Conservation (phyloP, 257 asterid genomes). For the Asclepias syriaca region DNA sequence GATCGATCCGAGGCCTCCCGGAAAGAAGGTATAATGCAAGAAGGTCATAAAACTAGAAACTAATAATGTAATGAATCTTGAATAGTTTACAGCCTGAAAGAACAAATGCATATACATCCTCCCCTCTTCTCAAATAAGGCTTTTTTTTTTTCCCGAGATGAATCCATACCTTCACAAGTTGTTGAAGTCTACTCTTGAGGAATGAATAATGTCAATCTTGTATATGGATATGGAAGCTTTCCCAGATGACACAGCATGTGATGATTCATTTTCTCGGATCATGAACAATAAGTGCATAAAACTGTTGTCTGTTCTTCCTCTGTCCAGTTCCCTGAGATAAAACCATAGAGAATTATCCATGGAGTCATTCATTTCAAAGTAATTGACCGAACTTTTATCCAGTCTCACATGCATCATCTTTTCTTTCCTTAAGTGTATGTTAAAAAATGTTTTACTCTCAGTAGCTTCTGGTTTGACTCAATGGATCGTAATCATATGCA, state of each 20-base stretch:
- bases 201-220: conserved; percentile 9
- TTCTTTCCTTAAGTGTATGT: conserved; percentile 18
- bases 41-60: conserved; percentile 8
- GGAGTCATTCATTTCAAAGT: conserved; percentile 6
- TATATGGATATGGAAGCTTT: not conserved
- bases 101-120: not conserved
- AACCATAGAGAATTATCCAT: not conserved
- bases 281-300: not conserved
- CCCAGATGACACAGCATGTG: not conserved
- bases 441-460: conserved; percentile 29
- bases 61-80: not conserved
- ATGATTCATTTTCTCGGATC: conserved; percentile 2
- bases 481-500: conserved; percentile 80
- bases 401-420: conserved; percentile 1
- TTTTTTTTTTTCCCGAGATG: not conserved
- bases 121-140: conserved; percentile 14
- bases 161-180: conserved; percentile 2
- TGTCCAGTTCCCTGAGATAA: conserved; percentile 8
- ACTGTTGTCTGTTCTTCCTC: not conserved
- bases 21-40: conserved; percentile 1
- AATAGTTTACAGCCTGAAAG: conserved; percentile 6
- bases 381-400: conserved; percentile 6
- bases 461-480: conserved; percentile 64
- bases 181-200: conserved; percentile 7
- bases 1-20: conserved; percentile 2